These are phyloP conservation scores for Penicillium canescens DNA, from an alignment of 495 filamentous ascomycete genomes.

Conservation along the genomic window DNA sequence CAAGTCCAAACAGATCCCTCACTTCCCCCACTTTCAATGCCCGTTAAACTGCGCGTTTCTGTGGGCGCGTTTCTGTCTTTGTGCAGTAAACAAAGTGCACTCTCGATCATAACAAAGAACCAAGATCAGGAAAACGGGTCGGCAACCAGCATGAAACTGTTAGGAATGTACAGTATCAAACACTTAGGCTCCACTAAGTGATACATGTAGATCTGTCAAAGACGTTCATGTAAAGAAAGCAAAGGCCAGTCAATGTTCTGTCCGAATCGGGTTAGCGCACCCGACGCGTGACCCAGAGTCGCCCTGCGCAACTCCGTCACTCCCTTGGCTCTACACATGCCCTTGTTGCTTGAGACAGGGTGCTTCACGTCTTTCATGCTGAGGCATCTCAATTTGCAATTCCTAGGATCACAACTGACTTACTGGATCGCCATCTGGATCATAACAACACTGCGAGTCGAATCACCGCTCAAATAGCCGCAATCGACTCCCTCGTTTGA, in stretches of 20 bases:
- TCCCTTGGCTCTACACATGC: conserved; percentile 33
- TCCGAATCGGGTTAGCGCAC: conserved; percentile 37
- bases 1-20: neutral
- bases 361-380: neutral
- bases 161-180: neutral
- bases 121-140: neutral
- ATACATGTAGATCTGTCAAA: too few relatives aligned
- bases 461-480: conserved; percentile 6
- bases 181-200: neutral
- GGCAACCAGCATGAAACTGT: conserved; percentile 5
- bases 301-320: conserved; percentile 33
- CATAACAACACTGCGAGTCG: conserved; percentile 5
- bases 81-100: conserved; percentile 3
- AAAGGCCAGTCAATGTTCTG: neutral
- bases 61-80: neutral
- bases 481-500: neutral
- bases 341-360: conserved; percentile 22
- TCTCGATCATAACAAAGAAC: conserved; percentile 8
- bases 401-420: too few relatives aligned
- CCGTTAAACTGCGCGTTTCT: neutral
- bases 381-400: neutral
- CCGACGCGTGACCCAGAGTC: conserved; percentile 46
- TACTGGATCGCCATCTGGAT: neutral
- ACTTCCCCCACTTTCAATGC: conserved; percentile 2
- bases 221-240: neutral